These are phyloP conservation scores for Epichloe gansuensis DNA, from an alignment of 2,329 filamentous ascomycete genomes.

Conservation along the genomic window DNA sequence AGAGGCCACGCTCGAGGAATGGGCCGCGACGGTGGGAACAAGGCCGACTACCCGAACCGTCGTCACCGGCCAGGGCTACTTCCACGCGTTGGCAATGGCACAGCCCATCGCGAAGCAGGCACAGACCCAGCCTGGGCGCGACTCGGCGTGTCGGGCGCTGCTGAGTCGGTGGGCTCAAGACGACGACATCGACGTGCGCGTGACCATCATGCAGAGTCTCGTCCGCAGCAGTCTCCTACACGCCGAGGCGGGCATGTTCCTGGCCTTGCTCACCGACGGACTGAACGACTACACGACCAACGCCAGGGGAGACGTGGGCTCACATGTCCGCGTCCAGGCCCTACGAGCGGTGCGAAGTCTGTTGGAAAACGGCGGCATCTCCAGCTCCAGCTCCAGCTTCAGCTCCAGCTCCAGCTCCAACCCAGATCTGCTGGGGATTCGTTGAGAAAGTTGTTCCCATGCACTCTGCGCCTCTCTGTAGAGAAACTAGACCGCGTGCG, in stretches of 20 bases:
- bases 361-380: conserved; percentile 26
- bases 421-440: conserved; percentile 18
- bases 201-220: conserved; percentile 44
- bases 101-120: conserved; percentile 26
- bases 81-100: conserved; percentile 39
- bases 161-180: conserved; percentile 41
- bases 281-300: conserved; percentile 88
- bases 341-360: conserved; percentile 62
- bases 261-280: conserved; percentile 39
- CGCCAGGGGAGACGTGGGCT: conserved; percentile 80
- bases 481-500: conserved; percentile 89
- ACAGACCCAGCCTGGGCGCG: conserved; percentile 7
- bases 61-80: conserved; percentile 36
- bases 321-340: conserved; percentile 70
- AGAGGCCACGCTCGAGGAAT: conserved; percentile 28
- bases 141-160: conserved; percentile 32
- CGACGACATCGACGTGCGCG: conserved; percentile 37
- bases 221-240: conserved; percentile 32
- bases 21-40: conserved; percentile 31
- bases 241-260: conserved; percentile 27
- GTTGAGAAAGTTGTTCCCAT: conserved; percentile 31
- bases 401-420: conserved; percentile 5
- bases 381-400: conserved; percentile 5
- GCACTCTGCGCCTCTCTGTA: conserved; percentile 56
- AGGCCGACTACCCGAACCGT: conserved; percentile 21